phyloP scores from a whole-genome alignment of 345 rosid genomes.

The Moricandia moricandioides region DNA sequence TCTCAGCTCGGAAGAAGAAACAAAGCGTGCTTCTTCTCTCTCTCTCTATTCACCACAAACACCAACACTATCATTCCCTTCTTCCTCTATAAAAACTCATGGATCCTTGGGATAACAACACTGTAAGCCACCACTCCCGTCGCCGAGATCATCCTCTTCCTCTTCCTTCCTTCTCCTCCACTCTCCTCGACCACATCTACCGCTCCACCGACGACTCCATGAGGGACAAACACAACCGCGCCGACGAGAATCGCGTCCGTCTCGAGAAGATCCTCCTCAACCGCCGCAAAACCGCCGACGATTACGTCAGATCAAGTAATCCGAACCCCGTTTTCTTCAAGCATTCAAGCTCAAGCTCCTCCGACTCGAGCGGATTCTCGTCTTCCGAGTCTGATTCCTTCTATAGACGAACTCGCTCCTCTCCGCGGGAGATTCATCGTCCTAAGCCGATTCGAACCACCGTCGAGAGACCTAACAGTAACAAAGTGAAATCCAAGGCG shows the following conservation, averaged over 20 bases:
- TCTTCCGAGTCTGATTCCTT: slow-evolving; percentile 72
- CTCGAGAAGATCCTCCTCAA: slow-evolving; percentile 30
- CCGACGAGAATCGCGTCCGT: slow-evolving; percentile 6
- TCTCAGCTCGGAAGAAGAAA: neutral
- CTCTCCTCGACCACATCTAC: slow-evolving; percentile 68
- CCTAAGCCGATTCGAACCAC: slow-evolving; percentile 61
- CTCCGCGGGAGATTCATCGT: slow-evolving; percentile 7
- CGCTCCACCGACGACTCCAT: slow-evolving; percentile 61
- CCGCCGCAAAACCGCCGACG: slow-evolving; percentile 40
- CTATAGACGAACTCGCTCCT: slow-evolving; percentile 21
- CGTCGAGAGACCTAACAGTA: slow-evolving; percentile 31
- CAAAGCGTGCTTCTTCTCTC: slow-evolving; percentile 24
- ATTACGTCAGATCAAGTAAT: slow-evolving; percentile 25
- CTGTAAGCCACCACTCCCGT: slow-evolving; percentile 18
- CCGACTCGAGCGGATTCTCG: slow-evolving; percentile 74
- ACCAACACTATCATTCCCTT: slow-evolving; percentile 36
- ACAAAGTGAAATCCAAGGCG: slow-evolving; percentile 63
- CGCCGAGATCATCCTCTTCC: slow-evolving; percentile 36
- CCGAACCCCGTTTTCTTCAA: slow-evolving; percentile 28
- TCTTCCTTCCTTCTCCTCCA: slow-evolving; percentile 75
- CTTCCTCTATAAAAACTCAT: slow-evolving; percentile 37
- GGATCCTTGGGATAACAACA: slow-evolving; percentile 44
- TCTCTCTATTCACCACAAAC: slow-evolving; percentile 17
- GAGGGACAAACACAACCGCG: slow-evolving; percentile 18
- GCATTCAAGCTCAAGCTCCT: slow-evolving; percentile 69